These are phyloP conservation scores for Coemansia sp. DNA, from an alignment of 192 early-diverging fungal species.

Conservation along the genomic window DNA sequence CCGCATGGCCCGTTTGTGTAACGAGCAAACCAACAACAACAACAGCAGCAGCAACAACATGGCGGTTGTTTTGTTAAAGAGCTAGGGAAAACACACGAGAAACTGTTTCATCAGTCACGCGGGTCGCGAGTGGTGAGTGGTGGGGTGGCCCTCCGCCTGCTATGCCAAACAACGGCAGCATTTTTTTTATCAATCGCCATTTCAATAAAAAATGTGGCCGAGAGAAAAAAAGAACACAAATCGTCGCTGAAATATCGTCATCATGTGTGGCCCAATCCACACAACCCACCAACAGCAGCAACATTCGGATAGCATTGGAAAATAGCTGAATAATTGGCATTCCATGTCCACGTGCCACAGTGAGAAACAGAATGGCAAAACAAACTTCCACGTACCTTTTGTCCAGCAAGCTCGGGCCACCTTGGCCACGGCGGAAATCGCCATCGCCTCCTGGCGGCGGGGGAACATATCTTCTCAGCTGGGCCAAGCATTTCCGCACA, in stretches of 20 bases:
- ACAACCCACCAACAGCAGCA: background rate
- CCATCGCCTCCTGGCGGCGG: background rate
- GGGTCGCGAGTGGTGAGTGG: background rate
- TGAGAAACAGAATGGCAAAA: background rate
- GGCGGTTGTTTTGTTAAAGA: background rate
- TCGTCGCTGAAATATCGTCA: too few relatives aligned
- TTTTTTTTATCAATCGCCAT: background rate
- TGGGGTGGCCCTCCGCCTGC: background rate
- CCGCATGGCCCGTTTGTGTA: background rate
- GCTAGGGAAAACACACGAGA: background rate
- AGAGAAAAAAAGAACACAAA: too few relatives aligned
- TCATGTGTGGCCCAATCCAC: background rate
- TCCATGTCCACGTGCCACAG: slow-evolving; percentile 1
- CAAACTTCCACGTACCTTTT: slow-evolving; percentile 5
- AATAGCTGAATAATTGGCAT: background rate
- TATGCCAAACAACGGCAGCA: background rate
- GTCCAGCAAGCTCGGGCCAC: background rate
- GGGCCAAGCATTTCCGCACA: slow-evolving; percentile 9
- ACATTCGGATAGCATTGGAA: too few relatives aligned
- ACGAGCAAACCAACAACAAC: background rate
- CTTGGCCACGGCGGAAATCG: background rate
- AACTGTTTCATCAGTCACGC: slow-evolving; percentile 5
- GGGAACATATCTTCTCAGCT: slow-evolving; percentile 16
- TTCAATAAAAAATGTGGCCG: too few relatives aligned
- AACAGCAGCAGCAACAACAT: background rate